phyloP scores from a whole-genome alignment of 805 yeast genomes.

The Yamadazyma phyllophila region DNA sequence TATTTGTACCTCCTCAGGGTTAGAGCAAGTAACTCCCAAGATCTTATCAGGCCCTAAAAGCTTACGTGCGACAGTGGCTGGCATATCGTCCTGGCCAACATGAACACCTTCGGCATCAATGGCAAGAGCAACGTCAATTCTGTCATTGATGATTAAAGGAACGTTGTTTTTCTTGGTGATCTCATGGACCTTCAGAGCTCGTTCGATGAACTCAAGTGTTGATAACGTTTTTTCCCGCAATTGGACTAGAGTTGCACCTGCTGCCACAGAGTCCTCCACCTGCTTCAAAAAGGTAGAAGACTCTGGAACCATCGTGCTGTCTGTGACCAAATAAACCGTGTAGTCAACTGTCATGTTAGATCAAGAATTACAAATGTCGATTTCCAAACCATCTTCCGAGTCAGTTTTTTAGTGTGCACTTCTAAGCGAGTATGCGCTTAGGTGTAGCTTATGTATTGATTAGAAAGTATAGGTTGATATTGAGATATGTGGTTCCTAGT shows the following conservation, averaged over 20 bases:
- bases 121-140: constrained; percentile 87
- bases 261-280: constrained; percentile 58
- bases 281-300: constrained; percentile 50
- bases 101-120: constrained; percentile 89
- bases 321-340: constrained; percentile 75
- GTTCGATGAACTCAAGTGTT: constrained; percentile 62
- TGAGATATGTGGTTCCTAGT: not conserved
- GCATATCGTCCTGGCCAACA: constrained; percentile 91
- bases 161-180: constrained; percentile 59
- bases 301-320: constrained; percentile 69
- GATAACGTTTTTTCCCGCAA: constrained; percentile 74
- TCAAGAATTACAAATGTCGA: not conserved
- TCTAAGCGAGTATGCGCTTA: constrained; percentile 12
- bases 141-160: constrained; percentile 81
- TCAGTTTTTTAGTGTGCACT: not conserved
- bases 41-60: constrained; percentile 73
- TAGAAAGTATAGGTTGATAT: not conserved
- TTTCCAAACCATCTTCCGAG: too few relatives aligned
- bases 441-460: not conserved
- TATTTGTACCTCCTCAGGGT: constrained; percentile 50
- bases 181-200: constrained; percentile 60
- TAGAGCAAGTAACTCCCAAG: constrained; percentile 74
- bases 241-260: constrained; percentile 81
- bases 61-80: constrained; percentile 52
- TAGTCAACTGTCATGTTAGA: constrained; percentile 40